phyloP scores from a whole-genome alignment of 2,329 filamentous ascomycete genomes.

The Capronia americana region DNA sequence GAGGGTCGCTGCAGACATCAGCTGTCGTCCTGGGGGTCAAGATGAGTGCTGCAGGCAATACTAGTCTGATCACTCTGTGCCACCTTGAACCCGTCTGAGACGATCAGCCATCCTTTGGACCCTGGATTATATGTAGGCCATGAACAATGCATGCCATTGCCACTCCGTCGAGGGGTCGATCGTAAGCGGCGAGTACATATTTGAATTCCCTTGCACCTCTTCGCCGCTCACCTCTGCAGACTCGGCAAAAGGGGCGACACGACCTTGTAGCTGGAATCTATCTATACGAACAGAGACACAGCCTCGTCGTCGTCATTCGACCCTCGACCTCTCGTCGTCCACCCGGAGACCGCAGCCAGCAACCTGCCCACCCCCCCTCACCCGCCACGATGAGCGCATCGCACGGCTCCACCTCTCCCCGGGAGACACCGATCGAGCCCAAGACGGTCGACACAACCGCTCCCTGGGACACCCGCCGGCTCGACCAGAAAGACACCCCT shows the following conservation, averaged over 20 bases:
- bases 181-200: not conserved
- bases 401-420: constrained; percentile 6
- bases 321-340: not conserved
- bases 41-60: not conserved
- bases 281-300: not conserved
- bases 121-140: not conserved
- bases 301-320: not conserved
- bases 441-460: not conserved
- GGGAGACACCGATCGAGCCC: not conserved
- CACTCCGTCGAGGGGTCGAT: not conserved
- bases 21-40: not conserved
- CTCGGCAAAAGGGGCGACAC: not conserved
- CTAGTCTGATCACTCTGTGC: not conserved
- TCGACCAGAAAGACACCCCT: constrained; percentile 8
- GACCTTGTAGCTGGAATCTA: not conserved
- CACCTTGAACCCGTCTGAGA: not conserved
- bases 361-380: not conserved
- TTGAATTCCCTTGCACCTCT: not conserved
- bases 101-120: not conserved
- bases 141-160: not conserved
- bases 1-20: not conserved
- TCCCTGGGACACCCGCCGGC: not conserved
- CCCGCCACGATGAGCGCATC: constrained; percentile 14
- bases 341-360: not conserved
- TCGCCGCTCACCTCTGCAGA: not conserved